These are phyloP conservation scores for Tylopilus rubrobrunneus DNA, from an alignment of 768 basidiomycete genomes.

Conservation along the genomic window DNA sequence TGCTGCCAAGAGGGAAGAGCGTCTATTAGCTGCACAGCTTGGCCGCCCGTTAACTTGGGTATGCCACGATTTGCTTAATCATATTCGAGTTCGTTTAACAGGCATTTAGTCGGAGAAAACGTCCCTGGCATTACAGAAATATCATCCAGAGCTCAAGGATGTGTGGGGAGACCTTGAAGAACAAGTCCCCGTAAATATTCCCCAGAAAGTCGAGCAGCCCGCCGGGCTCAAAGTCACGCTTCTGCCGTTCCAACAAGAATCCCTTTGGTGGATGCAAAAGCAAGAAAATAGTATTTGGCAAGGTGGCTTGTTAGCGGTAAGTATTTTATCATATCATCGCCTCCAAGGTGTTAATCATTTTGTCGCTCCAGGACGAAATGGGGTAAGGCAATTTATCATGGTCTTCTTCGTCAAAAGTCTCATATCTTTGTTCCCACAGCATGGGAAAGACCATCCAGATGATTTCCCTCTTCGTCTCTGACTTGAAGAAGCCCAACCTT, in stretches of 20 bases:
- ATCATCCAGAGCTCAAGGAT: conserved; percentile 77
- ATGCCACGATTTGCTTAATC: conserved; percentile 24
- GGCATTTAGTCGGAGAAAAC: conserved; percentile 65
- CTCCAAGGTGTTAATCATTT: conserved; percentile 6
- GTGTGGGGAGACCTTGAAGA: conserved; percentile 87
- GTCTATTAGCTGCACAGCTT: conserved; percentile 47
- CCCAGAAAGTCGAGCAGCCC: conserved; percentile 75
- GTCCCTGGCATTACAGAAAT: conserved; percentile 53
- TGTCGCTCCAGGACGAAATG: conserved; percentile 71
- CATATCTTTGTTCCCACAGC: conserved; percentile 34
- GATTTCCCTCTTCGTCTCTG: conserved; percentile 82
- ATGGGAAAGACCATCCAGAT: conserved; percentile 98
- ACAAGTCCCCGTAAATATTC: conserved; percentile 55
- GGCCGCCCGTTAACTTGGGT: conserved; percentile 76
- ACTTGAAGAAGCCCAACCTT: conserved; percentile 76
- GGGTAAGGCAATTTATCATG: conserved; percentile 48
- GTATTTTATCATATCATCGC: conserved; percentile 23
- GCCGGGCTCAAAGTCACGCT: conserved; percentile 77
- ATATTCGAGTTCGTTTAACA: background rate
- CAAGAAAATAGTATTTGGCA: conserved; percentile 86
- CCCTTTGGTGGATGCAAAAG: conserved; percentile 91
- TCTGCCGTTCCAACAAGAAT: conserved; percentile 94
- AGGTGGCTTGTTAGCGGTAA: conserved; percentile 89
- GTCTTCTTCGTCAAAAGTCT: background rate
- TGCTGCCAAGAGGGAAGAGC: conserved; percentile 45